Evolutionary conservation across 1,284 basidiomycete species (phyloP), one percentile per base, ranked within the genome.

Genomic region (Ganoderma sinense): DNA sequence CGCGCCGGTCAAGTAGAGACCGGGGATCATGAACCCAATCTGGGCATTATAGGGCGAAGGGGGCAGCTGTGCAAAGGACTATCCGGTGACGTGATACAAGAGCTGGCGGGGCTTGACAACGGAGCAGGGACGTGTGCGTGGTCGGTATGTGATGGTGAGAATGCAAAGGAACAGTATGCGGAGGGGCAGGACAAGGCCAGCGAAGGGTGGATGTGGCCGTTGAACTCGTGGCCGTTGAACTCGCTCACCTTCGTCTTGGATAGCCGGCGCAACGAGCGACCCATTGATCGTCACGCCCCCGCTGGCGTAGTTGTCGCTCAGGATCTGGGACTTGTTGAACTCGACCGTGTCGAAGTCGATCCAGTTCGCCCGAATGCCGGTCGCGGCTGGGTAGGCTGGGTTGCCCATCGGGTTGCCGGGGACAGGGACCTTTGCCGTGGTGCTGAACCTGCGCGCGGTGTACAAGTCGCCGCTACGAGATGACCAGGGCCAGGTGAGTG

Each of bases 221-320:
- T n/a, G n/a, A n/a, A n/a, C n/a, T n/a, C n/a, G n/a, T 79, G 78
- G 36, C 59, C 77, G 63, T 51, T n/a, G 76, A 88, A 89, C 66
- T 86, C 76, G 71, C 86, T 85, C 31, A 89, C 86, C 75, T 89
- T 88, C 73, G 89, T 88, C 1, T 82, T 85, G 64, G n/a, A 89
- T 84, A 0, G 84, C 86, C 3, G 87, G 87, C 7, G 80, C 68
- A 40, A 89, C 88, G 33, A 89, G 83, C 29, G 70, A 81, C 1
- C 85, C 82, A 74, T 89, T 83, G 71, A 89, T 89, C 23, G 87
- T 89, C 16, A 88, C 88, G 23, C 88, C 88, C 45, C 88, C 87
- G 72, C 87, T 88, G 1, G 88, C 88, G 72, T 86, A 89, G 78
- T 90, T 89, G 80, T 88, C 89, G 0, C 87, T 87, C 55, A 88